Base-by-base conservation (phyloP, 768 basidiomycete genomes). In the Kwoniella dendrophila region DNA sequence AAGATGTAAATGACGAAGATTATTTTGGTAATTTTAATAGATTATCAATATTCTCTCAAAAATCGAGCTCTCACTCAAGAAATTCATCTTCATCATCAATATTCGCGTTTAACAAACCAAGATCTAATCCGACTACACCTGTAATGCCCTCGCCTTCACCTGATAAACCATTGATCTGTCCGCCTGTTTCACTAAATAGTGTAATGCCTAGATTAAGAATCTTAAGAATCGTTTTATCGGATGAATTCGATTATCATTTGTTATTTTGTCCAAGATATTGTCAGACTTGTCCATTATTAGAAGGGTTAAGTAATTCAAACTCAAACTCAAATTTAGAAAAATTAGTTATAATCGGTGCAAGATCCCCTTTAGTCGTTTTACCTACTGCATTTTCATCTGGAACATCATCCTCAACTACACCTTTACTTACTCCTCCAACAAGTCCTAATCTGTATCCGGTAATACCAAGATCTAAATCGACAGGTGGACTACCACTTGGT, bases 211-310 rank as follows among this genome's bases (percentile, higher is more conserved):
- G 53, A 8, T 26, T 62, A 8, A 32, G 33, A 4, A 56, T 27
- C 11, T 29, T 62, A 5, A 20, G 54, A 32, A 56, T 62, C 16
- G 36, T 62, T 34, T 27, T 62, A n/a, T 30, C 53, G 16, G 60
- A 62, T 22, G 52, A 29, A 33, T 62, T 34, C 53, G 60, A 62
- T 47, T 62, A 62, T 41, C 60, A 62, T 34, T 33, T 56, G 11
- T 22, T 51, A 20, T 62, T 62, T 22, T 62, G 60, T 56, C 52
- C 60, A 14, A 16, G 53, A 27, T 55, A 34, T 14, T 18, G 24
- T 8, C 36, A 29, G 11, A 20, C 38, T 18, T 62, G 60, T 44
- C 52, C 52, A 4, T 32, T 62, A 22, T 30, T 62, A 26, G 38
- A 48, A 32, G 36, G 41, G 4, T 30, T 62, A 7, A 47, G n/a